A percentile compares a stretch with the other conserved stretches of the same genome.
phyloP scores from a whole-genome alignment of 306 rosid species.

The Cucumis hystrix region DNA sequence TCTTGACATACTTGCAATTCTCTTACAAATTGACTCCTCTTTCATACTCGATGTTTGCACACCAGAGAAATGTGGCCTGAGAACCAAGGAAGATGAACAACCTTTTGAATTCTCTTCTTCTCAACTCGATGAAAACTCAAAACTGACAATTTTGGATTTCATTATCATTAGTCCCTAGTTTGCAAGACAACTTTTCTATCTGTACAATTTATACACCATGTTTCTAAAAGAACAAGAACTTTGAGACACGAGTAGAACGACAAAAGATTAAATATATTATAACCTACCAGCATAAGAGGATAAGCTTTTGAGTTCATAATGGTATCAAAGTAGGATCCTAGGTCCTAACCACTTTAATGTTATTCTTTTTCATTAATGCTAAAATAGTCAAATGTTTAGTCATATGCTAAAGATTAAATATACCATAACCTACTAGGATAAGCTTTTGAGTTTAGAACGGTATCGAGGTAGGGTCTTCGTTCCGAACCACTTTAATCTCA shows the following conservation, averaged over 20 bases:
- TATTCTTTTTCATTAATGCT: not conserved
- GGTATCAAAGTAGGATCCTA: not conserved
- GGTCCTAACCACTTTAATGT: not conserved
- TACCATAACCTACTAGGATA: not conserved
- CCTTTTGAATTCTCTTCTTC: not conserved
- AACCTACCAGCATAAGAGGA: not conserved
- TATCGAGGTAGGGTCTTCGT: not conserved
- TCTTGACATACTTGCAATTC: slow-evolving; percentile 12
- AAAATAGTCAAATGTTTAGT: too few species aligned
- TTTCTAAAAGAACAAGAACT: not conserved
- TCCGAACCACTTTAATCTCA: not conserved
- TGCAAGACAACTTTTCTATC: not conserved
- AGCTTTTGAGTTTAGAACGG: not conserved
- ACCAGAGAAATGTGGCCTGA: not conserved
- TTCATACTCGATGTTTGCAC: not conserved
- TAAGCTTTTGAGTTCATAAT: not conserved
- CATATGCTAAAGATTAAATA: not conserved
- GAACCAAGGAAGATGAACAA: not conserved
- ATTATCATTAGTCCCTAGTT: not conserved
- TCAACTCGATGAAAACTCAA: not conserved
- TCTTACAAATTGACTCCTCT: slow-evolving; percentile 10
- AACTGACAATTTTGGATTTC: not conserved
- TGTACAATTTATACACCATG: not conserved
- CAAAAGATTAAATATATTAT: not conserved
- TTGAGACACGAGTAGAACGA: not conserved